Percentiles rank a stretch among this genome's conserved stretches.
These are phyloP conservation scores for Phytophthora syringae DNA, from an alignment of 352 stramenopile genomes.

Conservation along the genomic window DNA sequence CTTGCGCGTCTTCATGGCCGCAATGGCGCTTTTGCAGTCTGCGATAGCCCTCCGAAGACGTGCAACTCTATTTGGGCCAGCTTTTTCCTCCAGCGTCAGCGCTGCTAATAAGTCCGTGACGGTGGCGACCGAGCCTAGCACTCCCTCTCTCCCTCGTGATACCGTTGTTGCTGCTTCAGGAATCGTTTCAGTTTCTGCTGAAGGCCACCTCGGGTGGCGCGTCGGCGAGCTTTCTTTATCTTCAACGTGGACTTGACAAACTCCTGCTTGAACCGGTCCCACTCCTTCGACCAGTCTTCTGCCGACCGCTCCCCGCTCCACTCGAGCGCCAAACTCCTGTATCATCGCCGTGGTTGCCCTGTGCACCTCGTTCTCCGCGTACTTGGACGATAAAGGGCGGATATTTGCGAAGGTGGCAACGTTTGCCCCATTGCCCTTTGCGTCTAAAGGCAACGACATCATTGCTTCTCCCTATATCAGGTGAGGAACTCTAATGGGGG, in stretches of 20 bases:
- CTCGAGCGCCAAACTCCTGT: no score
- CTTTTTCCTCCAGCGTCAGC: not conserved
- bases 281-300: no score
- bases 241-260: not conserved
- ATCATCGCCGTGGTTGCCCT: no score
- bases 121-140: not conserved
- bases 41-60: not conserved
- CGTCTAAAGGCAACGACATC: no score
- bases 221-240: not conserved
- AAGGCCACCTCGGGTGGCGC: not conserved
- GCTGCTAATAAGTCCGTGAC: not conserved
- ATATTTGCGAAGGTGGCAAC: no score
- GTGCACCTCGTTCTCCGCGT: no score
- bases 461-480: no score
- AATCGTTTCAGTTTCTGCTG: not conserved
- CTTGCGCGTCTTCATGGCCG: not conserved
- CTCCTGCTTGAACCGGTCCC: not conserved
- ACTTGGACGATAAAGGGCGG: no score
- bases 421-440: no score
- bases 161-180: not conserved
- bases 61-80: not conserved
- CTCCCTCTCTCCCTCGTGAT: not conserved
- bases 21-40: not conserved
- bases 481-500: no score
- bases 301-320: no score